Evolutionary conservation across 2,329 filamentous ascomycete genomes (phyloP).

Genomic region (Zymoseptoria tritici): DNA sequence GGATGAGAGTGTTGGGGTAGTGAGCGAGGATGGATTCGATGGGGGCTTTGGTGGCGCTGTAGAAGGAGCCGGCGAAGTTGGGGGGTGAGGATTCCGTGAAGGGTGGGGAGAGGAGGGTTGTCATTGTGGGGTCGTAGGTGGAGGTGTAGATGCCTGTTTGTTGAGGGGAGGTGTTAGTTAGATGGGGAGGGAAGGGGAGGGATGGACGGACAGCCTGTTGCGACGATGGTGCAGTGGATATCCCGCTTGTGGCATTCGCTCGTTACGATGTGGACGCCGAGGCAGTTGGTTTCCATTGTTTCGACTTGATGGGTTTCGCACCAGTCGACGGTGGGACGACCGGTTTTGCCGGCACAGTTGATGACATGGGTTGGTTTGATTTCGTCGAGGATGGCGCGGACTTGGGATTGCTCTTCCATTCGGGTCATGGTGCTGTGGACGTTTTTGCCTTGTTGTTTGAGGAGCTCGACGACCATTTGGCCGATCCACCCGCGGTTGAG

Average conservation of each 20-base stretch:
- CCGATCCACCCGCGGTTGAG: constrained; percentile 51
- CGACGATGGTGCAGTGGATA: constrained; percentile 59
- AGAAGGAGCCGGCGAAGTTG: constrained; percentile 62
- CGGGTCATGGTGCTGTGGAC: constrained; percentile 55
- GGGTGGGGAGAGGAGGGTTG: constrained; percentile 53
- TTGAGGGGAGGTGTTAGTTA: background rate
- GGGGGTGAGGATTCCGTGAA: constrained; percentile 56
- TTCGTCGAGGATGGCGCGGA: constrained; percentile 49
- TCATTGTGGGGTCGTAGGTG: constrained; percentile 34
- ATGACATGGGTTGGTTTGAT: constrained; percentile 60
- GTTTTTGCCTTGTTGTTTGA: constrained; percentile 54
- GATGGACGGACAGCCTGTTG: constrained; percentile 52
- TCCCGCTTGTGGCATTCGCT: constrained; percentile 53
- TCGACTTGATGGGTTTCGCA: constrained; percentile 63
- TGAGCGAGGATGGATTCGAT: constrained; percentile 59
- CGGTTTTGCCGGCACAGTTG: constrained; percentile 59
- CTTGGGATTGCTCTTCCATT: constrained; percentile 56
- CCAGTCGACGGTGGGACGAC: constrained; percentile 63
- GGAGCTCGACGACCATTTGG: constrained; percentile 52
- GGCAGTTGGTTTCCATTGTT: constrained; percentile 60
- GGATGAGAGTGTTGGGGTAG: constrained; percentile 55
- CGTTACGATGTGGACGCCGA: constrained; percentile 56
- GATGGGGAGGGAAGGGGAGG: background rate
- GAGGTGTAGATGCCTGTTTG: constrained; percentile 21
- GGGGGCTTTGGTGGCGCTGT: constrained; percentile 59